Evolutionary conservation across 805 yeast genomes (phyloP), one percentile per base, ranked within the genome.

Genomic region (Metschnikowia proteae): DNA sequence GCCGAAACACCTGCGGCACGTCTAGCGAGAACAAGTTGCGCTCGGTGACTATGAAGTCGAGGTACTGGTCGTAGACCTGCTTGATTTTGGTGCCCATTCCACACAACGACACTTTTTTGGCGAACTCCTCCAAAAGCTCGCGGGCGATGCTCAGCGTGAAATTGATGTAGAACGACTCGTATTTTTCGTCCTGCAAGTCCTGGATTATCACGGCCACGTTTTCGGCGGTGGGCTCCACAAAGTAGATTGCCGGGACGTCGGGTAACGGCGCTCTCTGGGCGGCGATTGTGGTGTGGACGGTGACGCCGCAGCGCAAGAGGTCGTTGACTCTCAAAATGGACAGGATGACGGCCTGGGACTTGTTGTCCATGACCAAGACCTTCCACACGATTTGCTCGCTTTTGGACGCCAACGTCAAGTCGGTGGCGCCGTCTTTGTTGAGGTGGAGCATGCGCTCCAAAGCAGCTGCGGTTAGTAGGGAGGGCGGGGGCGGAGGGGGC

Each of bases 201-300:
- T 80, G 76, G 8, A 88, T 78, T 33, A 94, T 86, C 30, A 68
- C 62, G 29, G 79, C 70, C 37, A 94, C 74, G 62, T 94, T 94
- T 42, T 81, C 92, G 27, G 77, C 71, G 0, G 94, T 86, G 5
- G 99, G 98, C 49, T 86, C 86, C 31, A 94, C 85, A 59, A 94
- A 92, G 68, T 94, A 94, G 40, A 94, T 81, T 3, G 83, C 98
- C 0, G 98, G 97, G 10, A 92, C 98, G 60, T 94, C 99, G 1
- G 96, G 91, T 45, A 94, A 75, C 1, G 92, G 79, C n/a, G 91
- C 81, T 52, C 99, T 75, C 49, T 78, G 80, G 41, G 89, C 75
- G 47, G 75, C 74, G 47, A 92, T 81, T 43, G 86, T 68, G 50
- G 92, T 76, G 63, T 94, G 98, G 60, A 90, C 84, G 0, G 99